These are phyloP conservation scores for Parachlorella kessleri DNA, from an alignment of 139 green algal genomes.

Conservation along the genomic window DNA sequence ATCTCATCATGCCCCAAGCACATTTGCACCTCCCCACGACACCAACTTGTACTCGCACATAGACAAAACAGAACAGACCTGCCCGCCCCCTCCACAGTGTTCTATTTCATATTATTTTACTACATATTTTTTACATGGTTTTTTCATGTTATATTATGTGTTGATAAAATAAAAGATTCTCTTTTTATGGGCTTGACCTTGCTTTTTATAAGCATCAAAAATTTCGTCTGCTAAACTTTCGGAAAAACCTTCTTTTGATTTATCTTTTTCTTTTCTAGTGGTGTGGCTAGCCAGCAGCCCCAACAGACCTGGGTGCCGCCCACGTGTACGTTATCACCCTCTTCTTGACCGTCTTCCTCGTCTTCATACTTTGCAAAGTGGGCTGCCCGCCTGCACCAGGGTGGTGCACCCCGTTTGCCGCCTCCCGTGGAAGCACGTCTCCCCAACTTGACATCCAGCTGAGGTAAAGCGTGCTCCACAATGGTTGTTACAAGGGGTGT, in stretches of 20 bases:
- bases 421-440: no score
- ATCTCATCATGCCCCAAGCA: no score
- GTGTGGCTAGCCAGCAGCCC: no score
- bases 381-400: slow-evolving; percentile 47
- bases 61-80: no score
- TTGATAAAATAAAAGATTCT: slow-evolving; percentile 1
- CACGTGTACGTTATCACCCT: slow-evolving; percentile 39
- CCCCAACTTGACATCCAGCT: no score
- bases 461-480: no score
- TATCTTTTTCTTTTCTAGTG: slow-evolving; percentile 52
- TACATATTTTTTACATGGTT: neutral
- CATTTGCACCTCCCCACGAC: no score
- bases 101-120: slow-evolving; percentile 21
- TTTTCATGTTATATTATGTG: neutral
- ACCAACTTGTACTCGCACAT: no score
- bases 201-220: slow-evolving; percentile 49
- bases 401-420: no score
- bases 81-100: no score
- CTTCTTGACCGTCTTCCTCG: slow-evolving; percentile 23
- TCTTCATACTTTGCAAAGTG: slow-evolving; percentile 63
- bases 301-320: slow-evolving; percentile 32
- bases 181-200: slow-evolving; percentile 38
- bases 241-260: slow-evolving; percentile 36
- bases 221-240: slow-evolving; percentile 49
- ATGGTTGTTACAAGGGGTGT: no score